phyloP scores from a whole-genome alignment of 75 land plant genomes.

The Chamaecyparis obtusa region DNA sequence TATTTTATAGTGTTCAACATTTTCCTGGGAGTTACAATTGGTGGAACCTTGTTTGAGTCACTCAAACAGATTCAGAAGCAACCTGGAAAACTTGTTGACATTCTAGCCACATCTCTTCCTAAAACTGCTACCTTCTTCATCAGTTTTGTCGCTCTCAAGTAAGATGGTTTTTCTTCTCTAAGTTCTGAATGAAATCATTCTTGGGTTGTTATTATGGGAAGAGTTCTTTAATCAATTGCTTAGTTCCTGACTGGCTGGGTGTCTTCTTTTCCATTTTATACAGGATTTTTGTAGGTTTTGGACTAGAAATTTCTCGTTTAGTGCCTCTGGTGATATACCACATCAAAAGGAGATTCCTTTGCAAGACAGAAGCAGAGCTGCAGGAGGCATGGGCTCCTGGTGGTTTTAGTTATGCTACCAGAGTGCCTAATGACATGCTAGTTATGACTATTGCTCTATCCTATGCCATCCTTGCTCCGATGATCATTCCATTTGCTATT shows the following conservation, averaged over 20 bases:
- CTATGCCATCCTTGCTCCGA: slow-evolving; percentile 85
- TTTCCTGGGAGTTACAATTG: slow-evolving; percentile 82
- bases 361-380: slow-evolving; percentile 81
- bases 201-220: slow-evolving; percentile 1
- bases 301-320: slow-evolving; percentile 77
- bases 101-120: slow-evolving; percentile 69
- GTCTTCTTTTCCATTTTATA: not conserved
- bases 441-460: slow-evolving; percentile 71
- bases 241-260: not conserved
- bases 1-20: slow-evolving; percentile 85
- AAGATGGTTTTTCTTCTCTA: slow-evolving; percentile 23
- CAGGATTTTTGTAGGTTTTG: slow-evolving; percentile 94
- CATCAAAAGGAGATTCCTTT: slow-evolving; percentile 71
- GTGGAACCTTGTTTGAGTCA: slow-evolving; percentile 55
- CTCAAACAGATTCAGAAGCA: slow-evolving; percentile 49
- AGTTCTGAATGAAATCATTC: not conserved
- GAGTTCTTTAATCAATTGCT: not conserved
- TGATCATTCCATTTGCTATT: slow-evolving; percentile 82
- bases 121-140: slow-evolving; percentile 78
- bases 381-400: slow-evolving; percentile 89
- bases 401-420: slow-evolving; percentile 56
- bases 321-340: slow-evolving; percentile 78
- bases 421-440: slow-evolving; percentile 83
- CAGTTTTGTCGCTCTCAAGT: slow-evolving; percentile 89
- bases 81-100: slow-evolving; percentile 28